Conservation (phyloP, 1,139 yeast genomes). For the Kodamaea suecica region DNA sequence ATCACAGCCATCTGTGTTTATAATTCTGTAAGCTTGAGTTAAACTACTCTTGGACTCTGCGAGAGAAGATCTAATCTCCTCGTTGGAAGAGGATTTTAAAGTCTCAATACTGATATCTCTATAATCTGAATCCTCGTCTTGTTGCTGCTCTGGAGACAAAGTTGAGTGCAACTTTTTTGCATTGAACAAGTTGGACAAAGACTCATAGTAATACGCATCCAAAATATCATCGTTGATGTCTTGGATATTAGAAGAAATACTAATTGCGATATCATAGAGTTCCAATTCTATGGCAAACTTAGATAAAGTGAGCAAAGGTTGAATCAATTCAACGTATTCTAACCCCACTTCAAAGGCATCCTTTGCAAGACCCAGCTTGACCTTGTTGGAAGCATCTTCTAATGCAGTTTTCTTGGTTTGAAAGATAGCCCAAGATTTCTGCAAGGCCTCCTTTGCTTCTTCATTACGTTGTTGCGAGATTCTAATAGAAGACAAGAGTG, state of each 20-base stretch:
- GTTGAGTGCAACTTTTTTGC: conserved; percentile 41
- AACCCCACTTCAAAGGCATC: conserved; percentile 40
- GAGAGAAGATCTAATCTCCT: conserved; percentile 31
- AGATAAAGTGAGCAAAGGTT: conserved; percentile 66
- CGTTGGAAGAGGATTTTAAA: conserved; percentile 19
- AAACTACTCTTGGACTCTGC: conserved; percentile 52
- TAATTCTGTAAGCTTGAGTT: conserved; percentile 53
- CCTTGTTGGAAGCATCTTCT: conserved; percentile 39
- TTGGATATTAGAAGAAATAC: conserved; percentile 58
- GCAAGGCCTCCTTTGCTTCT: conserved; percentile 71
- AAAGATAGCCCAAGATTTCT: conserved; percentile 72
- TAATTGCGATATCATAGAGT: conserved; percentile 59
- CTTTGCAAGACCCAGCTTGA: conserved; percentile 17
- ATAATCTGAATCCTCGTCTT: conserved; percentile 40
- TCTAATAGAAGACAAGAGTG: conserved; percentile 80
- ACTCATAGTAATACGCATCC: conserved; percentile 79
- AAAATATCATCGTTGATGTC: conserved; percentile 81
- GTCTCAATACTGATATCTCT: conserved; percentile 41
- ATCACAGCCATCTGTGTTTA: conserved; percentile 43
- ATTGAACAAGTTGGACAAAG: conserved; percentile 63
- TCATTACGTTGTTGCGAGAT: conserved; percentile 77
- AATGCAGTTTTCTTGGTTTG: conserved; percentile 46
- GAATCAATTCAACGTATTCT: conserved; percentile 61
- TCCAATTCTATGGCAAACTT: conserved; percentile 79
- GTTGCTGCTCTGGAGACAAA: conserved; percentile 6